Percentiles rank a stretch among this genome's conserved stretches.
Conservation (phyloP, 768 basidiomycete species). For the Mycena chlorophos region DNA sequence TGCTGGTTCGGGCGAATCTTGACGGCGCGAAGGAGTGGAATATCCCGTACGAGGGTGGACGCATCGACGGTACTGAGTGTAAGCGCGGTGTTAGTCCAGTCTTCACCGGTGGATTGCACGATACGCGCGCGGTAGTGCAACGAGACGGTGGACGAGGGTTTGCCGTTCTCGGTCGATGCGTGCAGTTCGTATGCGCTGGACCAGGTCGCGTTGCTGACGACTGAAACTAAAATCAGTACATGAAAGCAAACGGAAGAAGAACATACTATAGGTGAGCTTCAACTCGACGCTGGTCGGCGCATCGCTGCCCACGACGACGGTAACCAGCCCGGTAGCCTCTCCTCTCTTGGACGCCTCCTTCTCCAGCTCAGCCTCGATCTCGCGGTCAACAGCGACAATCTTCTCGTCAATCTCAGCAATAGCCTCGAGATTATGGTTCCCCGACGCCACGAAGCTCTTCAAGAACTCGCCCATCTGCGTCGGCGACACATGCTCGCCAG, state of each 20-base stretch:
- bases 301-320: constrained; percentile 45
- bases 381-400: constrained; percentile 40
- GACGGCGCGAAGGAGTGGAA: constrained; percentile 35
- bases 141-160: constrained; percentile 43
- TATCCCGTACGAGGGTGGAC: constrained; percentile 34
- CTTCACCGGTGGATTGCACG: constrained; percentile 58
- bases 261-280: constrained; percentile 51
- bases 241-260: background rate
- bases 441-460: constrained; percentile 41
- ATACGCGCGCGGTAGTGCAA: constrained; percentile 59
- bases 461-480: constrained; percentile 43
- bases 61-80: constrained; percentile 53
- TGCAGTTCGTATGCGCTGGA: constrained; percentile 59
- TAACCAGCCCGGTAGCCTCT: constrained; percentile 35
- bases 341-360: constrained; percentile 39
- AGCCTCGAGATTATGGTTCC: constrained; percentile 36
- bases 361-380: constrained; percentile 38
- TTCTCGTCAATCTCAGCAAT: constrained; percentile 40
- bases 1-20: constrained; percentile 29
- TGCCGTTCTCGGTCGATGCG: constrained; percentile 46
- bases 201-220: constrained; percentile 56
- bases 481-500: constrained; percentile 42
- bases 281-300: constrained; percentile 40
- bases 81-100: constrained; percentile 53
- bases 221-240: constrained; percentile 30